phyloP scores from a whole-genome alignment of 371 early-diverging fungal species.

The Mucor racemosus region DNA sequence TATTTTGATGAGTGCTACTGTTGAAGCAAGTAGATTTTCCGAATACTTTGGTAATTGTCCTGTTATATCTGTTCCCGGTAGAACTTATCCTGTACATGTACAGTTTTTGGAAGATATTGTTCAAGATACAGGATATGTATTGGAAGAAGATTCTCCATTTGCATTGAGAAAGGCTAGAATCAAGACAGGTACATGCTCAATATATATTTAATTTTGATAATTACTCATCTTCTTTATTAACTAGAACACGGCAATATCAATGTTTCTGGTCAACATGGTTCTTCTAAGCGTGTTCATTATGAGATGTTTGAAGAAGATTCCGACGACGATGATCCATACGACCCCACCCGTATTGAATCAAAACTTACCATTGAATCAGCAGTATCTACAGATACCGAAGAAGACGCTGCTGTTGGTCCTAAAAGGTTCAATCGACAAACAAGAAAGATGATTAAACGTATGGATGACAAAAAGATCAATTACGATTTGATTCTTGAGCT shows the following conservation, averaged over 20 bases:
- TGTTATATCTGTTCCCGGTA: conserved; percentile 78
- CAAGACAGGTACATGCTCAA: not conserved
- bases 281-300: conserved; percentile 49
- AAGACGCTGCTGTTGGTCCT: conserved; percentile 26
- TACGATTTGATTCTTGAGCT: conserved; percentile 71
- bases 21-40: conserved; percentile 69
- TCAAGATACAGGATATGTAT: conserved; percentile 57
- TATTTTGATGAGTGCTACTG: conserved; percentile 88
- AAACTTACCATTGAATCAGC: conserved; percentile 19
- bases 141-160: conserved; percentile 66
- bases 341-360: conserved; percentile 29
- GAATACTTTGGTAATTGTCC: conserved; percentile 72
- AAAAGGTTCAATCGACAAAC: conserved; percentile 48
- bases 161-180: conserved; percentile 29
- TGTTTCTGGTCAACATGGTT: conserved; percentile 39
- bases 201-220: not conserved
- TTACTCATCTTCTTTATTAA: not conserved
- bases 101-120: conserved; percentile 80
- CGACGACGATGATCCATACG: conserved; percentile 49
- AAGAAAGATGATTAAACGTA: conserved; percentile 50
- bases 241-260: conserved; percentile 21
- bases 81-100: conserved; percentile 80
- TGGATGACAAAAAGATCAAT: conserved; percentile 72
- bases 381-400: conserved; percentile 21
- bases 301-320: conserved; percentile 56